A percentile compares a stretch with the other conserved stretches of the same genome.
These are phyloP conservation scores for Paraglomus brasilianum DNA, from an alignment of 192 early-diverging fungal species.

Conservation along the genomic window DNA sequence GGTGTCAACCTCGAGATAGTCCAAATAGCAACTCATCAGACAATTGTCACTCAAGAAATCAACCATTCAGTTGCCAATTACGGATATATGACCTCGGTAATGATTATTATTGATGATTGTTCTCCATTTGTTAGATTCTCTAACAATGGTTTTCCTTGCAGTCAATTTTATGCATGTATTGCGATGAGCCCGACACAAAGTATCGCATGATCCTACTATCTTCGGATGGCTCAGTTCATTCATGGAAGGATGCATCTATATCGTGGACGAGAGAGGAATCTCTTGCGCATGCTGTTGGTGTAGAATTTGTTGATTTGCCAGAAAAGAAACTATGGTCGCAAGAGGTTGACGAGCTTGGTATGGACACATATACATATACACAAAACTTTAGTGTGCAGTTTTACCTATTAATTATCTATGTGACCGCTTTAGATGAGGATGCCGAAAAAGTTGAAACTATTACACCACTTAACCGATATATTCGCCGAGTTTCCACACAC, in stretches of 20 bases:
- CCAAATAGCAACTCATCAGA: too few relatives aligned
- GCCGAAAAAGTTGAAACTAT: conserved; percentile 41
- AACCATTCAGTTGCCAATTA: too few relatives aligned
- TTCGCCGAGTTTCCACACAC: conserved; percentile 58
- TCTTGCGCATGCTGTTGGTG: conserved; percentile 64
- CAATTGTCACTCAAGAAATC: too few relatives aligned
- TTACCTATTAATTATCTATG: conserved; percentile 33
- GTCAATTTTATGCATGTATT: too few relatives aligned
- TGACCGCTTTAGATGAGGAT: conserved; percentile 47
- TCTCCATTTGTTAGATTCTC: too few relatives aligned
- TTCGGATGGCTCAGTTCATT: conserved; percentile 57
- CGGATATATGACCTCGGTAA: too few relatives aligned
- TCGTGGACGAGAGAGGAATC: conserved; percentile 88
- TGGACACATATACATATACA: neutral
- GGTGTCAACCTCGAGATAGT: conserved; percentile 38
- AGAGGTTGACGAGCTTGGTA: conserved; percentile 64
- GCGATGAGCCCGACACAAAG: too few relatives aligned
- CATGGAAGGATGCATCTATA: conserved; percentile 45
- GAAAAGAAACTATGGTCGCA: conserved; percentile 65
- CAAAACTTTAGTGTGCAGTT: conserved; percentile 38
- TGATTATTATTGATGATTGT: too few relatives aligned
- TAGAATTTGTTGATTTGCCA: conserved; percentile 82
- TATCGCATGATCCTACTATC: conserved; percentile 55
- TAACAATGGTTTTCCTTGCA: too few relatives aligned
- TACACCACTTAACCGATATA: conserved; percentile 61